Conservation (phyloP, 768 basidiomycete species). For the Lactarius sp. region DNA sequence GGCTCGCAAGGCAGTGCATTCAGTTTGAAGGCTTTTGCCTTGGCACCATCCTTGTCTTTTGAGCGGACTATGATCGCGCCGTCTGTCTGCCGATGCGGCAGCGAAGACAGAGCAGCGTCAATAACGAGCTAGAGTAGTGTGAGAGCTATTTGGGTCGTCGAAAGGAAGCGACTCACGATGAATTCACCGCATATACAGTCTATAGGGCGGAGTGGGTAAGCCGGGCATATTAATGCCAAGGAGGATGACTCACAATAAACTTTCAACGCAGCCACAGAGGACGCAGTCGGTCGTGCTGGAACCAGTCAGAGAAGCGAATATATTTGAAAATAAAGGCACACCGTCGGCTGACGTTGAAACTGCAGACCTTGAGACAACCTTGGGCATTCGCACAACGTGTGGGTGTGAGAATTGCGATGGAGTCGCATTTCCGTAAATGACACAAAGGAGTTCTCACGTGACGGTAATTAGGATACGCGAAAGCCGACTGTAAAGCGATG, state of each 20-base stretch:
- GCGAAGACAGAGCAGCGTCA: conserved; percentile 62
- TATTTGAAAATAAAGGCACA: conserved; percentile 33
- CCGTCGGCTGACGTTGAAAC: conserved; percentile 87
- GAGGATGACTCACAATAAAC: conserved; percentile 64
- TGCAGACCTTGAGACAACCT: conserved; percentile 84
- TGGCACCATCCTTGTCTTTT: conserved; percentile 52
- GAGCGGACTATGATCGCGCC: conserved; percentile 75
- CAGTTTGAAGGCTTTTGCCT: conserved; percentile 78
- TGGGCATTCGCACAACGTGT: conserved; percentile 57
- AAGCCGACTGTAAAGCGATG: conserved; percentile 2
- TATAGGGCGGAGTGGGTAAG: conserved; percentile 31
- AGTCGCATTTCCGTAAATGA: not conserved
- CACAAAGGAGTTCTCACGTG: conserved; percentile 13
- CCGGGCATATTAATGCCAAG: not conserved
- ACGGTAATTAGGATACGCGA: conserved; percentile 7
- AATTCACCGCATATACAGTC: conserved; percentile 89
- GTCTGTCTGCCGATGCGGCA: conserved; percentile 74
- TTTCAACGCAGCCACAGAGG: conserved; percentile 69
- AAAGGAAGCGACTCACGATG: conserved; percentile 46
- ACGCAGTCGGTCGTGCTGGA: conserved; percentile 72
- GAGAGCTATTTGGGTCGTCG: not conserved
- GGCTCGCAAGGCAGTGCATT: conserved; percentile 69
- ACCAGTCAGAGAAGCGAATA: conserved; percentile 8
- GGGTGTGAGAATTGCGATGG: not conserved
- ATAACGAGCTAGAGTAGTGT: conserved; percentile 59